Percentiles rank a stretch among this genome's conserved stretches.
phyloP scores from a whole-genome alignment of 192 early-diverging fungal genomes.

The Umbelopsis sp. region DNA sequence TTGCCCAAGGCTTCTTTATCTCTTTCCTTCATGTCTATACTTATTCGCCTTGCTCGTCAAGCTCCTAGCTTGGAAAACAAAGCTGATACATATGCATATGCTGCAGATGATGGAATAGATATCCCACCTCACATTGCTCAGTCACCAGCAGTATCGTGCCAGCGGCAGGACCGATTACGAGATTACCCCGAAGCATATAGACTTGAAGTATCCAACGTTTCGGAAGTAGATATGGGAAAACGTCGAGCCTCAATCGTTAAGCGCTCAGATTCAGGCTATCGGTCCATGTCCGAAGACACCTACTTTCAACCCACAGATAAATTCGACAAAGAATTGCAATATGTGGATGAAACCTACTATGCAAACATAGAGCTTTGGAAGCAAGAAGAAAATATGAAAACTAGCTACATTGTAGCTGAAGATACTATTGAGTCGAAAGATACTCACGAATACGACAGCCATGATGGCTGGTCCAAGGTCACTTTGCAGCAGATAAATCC shows the following conservation, averaged over 20 bases:
- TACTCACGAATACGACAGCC: slow-evolving; percentile 24
- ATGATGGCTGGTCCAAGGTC: neutral
- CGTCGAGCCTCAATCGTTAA: neutral
- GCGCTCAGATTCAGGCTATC: slow-evolving; percentile 16
- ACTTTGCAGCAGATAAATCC: slow-evolving; percentile 10
- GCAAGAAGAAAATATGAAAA: slow-evolving; percentile 25
- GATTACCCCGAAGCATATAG: neutral
- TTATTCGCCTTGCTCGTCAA: slow-evolving; percentile 8
- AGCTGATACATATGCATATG: neutral
- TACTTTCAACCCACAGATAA: neutral
- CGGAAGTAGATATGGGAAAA: neutral
- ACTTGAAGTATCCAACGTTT: neutral
- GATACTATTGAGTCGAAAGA: slow-evolving; percentile 22
- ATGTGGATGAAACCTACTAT: slow-evolving; percentile 42
- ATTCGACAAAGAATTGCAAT: slow-evolving; percentile 26
- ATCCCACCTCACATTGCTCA: too few relatives aligned
- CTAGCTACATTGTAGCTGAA: slow-evolving; percentile 26
- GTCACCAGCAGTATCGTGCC: neutral
- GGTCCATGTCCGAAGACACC: neutral
- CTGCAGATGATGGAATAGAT: neutral
- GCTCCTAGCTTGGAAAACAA: neutral
- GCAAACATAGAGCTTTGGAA: neutral
- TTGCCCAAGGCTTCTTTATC: neutral
- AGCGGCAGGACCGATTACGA: slow-evolving; percentile 11
- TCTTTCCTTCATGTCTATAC: slow-evolving; percentile 11